These are phyloP conservation scores for Nepenthes gracilis DNA, from an alignment of 148 eudicot species.

Conservation along the genomic window DNA sequence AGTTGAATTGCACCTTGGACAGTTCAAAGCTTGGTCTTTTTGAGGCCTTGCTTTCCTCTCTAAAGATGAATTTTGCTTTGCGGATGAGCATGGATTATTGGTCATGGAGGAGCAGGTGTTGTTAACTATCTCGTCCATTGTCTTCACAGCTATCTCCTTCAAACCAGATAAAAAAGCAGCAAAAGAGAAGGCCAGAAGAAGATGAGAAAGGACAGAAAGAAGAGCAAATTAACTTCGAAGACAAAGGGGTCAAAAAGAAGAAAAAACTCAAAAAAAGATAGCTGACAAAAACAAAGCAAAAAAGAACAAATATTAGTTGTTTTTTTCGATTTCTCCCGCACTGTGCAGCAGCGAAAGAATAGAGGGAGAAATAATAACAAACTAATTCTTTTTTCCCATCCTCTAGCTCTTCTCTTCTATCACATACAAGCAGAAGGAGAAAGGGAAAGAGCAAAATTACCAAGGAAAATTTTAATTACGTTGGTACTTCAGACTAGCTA, in stretches of 20 bases:
- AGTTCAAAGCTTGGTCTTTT: constrained; percentile 43
- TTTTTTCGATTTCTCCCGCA: neutral
- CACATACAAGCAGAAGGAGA: no score
- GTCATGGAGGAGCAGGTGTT: constrained; percentile 21
- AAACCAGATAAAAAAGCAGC: neutral
- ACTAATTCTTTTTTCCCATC: neutral
- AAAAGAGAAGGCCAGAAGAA: neutral
- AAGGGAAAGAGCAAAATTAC: no score
- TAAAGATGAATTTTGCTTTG: constrained; percentile 8
- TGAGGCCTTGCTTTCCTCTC: constrained; percentile 34
- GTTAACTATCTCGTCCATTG: constrained; percentile 54
- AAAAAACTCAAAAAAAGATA: neutral
- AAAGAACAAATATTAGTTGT: neutral
- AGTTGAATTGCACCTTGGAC: constrained; percentile 68
- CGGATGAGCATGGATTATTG: neutral
- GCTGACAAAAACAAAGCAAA: constrained; percentile 7
- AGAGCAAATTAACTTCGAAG: constrained; percentile 1
- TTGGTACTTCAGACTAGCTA: neutral
- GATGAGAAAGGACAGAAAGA: neutral
- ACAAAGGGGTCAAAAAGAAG: constrained; percentile 4
- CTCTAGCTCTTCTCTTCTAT: no score
- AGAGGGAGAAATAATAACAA: constrained; percentile 4
- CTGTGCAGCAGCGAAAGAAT: neutral
- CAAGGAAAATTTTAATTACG: no score
- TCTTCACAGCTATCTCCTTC: constrained; percentile 62